Percentiles rank a stretch among this genome's conserved stretches.
Evolutionary conservation across 2,329 filamentous ascomycete species (phyloP).

Genomic region (Aspergillus fijiensis): DNA sequence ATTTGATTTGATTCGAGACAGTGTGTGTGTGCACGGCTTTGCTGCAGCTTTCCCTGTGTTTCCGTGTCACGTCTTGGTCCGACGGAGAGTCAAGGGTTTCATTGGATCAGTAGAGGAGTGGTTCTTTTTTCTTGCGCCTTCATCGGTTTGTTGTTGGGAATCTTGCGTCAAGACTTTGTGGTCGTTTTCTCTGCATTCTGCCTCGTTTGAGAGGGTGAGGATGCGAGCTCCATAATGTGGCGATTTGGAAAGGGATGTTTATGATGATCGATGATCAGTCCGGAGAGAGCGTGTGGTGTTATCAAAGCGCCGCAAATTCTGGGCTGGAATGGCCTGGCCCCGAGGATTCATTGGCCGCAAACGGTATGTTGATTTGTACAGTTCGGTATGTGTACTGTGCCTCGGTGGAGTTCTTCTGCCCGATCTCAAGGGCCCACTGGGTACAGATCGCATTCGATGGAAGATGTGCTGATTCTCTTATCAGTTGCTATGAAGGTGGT

Average conservation of each 20-base stretch:
- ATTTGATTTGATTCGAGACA: slow-evolving; percentile 2
- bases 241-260: neutral
- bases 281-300: neutral
- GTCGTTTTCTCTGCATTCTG: too few species aligned
- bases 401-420: slow-evolving; percentile 6
- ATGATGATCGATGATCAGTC: neutral
- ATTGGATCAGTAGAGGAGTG: slow-evolving; percentile 23
- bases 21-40: neutral
- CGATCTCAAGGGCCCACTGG: slow-evolving; percentile 10
- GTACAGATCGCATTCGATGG: neutral
- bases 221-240: too few species aligned
- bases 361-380: slow-evolving; percentile 5
- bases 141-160: neutral
- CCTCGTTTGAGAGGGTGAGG: neutral
- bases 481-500: too few species aligned
- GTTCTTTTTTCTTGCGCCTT: slow-evolving; percentile 9
- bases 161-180: neutral
- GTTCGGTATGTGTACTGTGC: neutral
- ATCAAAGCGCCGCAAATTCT: neutral
- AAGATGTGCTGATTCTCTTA: too few species aligned
- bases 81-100: slow-evolving; percentile 16
- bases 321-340: slow-evolving; percentile 4
- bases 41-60: slow-evolving; percentile 13
- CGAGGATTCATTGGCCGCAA: slow-evolving; percentile 12
- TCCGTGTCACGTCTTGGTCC: slow-evolving; percentile 9